These are phyloP conservation scores for Dichotomocladium elegans DNA, from an alignment of 371 early-diverging fungal genomes.

Conservation along the genomic window DNA sequence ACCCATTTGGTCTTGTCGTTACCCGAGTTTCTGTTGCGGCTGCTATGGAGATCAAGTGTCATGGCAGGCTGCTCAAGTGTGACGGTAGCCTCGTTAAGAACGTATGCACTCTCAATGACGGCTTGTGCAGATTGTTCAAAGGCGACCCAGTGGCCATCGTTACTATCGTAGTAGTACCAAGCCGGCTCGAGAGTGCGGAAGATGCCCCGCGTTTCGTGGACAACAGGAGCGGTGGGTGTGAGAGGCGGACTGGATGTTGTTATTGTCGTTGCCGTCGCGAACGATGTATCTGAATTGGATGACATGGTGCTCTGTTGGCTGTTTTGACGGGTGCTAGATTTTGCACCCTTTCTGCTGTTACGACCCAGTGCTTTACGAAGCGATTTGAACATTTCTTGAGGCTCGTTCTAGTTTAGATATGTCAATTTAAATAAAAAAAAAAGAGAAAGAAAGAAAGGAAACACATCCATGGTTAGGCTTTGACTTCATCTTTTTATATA, in stretches of 20 bases:
- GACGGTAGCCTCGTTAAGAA: conserved; percentile 10
- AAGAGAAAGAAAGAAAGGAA: too few relatives aligned
- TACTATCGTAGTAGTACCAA: conserved; percentile 27
- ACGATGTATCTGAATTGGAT: too few relatives aligned
- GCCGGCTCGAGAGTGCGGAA: conserved; percentile 43
- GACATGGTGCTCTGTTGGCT: conserved; percentile 12
- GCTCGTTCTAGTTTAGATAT: too few relatives aligned
- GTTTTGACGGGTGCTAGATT: too few relatives aligned
- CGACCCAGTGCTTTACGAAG: too few relatives aligned
- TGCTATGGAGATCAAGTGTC: background rate
- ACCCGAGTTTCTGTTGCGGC: background rate
- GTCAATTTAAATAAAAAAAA: too few relatives aligned
- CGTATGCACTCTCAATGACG: conserved; percentile 16
- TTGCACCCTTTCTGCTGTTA: too few relatives aligned
- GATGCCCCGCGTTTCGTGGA: conserved; percentile 31
- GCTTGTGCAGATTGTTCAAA: conserved; percentile 28
- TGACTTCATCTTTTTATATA: too few relatives aligned
- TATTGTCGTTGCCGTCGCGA: conserved; percentile 10
- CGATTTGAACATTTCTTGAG: too few relatives aligned
- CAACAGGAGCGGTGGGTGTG: conserved; percentile 19
- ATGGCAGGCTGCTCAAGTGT: conserved; percentile 5
- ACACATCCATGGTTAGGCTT: too few relatives aligned
- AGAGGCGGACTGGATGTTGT: conserved; percentile 19
- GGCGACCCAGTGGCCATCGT: conserved; percentile 17
- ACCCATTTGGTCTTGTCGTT: background rate